Evolutionary conservation across 495 filamentous ascomycete genomes (phyloP), one percentile per base, ranked within the genome.

Genomic region (Hypoxylon trugodes): DNA sequence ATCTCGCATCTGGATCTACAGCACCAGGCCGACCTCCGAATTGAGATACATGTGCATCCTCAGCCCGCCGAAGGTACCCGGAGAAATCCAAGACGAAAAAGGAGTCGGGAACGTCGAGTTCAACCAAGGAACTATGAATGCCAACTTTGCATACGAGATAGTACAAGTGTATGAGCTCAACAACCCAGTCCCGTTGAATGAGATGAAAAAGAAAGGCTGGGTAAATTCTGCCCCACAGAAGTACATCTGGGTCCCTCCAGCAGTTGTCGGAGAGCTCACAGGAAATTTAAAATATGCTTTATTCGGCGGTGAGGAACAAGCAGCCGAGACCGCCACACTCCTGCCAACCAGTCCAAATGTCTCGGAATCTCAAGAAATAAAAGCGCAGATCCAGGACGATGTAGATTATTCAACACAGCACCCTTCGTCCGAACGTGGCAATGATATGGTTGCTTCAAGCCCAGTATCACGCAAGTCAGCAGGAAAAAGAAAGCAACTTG

Each of bases 151-250:
- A 12, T 77, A 81, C 42, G 77, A 83, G 64, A 69, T 84, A 25
- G 24, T 77, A 3, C 79, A 84, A 54, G 75, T 84, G 5, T 84
- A 84, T 47, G 73, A 80, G 59, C 75, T 85, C 3, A 81, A 82
- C 45, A 77, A 84, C 48, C 78, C 81, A 0, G 65, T 82, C n/a
- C 70, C 76, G 1, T 57, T 76, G 12, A 67, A 72, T 1, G 66
- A 75, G 9, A 75, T 84, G 73, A 68, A 74, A 42, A 65, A 72
- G 9, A 75, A 78, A 18, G 80, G 77, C 0, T 76, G 80, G 76
- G 60, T 81, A 2, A 59, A 68, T 0, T 56, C 59, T 6, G 35
- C 76, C 3, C 80, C 80, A 21, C 70, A 68, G 51, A 77, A 68
- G 42, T 82, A 70, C 40, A 59, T 57, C 8, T 77, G 72, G 60